A percentile compares a stretch with the other conserved stretches of the same genome.
Evolutionary conservation across 768 basidiomycete genomes (phyloP).

Genomic region (Goffeauzyma gilvescens): DNA sequence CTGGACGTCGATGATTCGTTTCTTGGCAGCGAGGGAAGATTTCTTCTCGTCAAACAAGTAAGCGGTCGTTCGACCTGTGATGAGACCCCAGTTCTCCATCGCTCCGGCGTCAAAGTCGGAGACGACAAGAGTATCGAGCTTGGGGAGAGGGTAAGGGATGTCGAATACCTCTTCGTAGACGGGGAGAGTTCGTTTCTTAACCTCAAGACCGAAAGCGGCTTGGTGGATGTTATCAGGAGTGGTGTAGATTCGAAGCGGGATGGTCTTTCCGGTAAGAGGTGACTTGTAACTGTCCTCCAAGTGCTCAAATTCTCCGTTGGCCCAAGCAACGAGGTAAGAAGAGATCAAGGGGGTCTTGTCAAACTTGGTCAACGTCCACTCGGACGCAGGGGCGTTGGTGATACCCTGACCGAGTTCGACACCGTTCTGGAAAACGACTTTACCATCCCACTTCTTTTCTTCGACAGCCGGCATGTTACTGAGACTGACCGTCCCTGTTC

Average conservation of each 20-base stretch:
- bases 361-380: conserved; percentile 71
- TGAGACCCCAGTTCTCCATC: conserved; percentile 68
- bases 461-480: conserved; percentile 68
- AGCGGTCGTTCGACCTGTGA: conserved; percentile 67
- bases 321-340: conserved; percentile 71
- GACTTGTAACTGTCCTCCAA: conserved; percentile 59
- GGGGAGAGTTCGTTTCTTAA: conserved; percentile 60
- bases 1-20: conserved; percentile 56
- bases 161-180: conserved; percentile 86
- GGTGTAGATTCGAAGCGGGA: conserved; percentile 71
- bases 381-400: conserved; percentile 16
- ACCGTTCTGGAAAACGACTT: no score
- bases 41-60: conserved; percentile 63
- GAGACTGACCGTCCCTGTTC: conserved; percentile 51
- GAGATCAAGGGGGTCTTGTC: conserved; percentile 69
- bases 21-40: conserved; percentile 53
- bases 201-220: conserved; percentile 66
- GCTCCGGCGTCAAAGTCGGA: conserved; percentile 69
- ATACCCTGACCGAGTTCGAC: conserved; percentile 27
- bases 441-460: conserved; percentile 38
- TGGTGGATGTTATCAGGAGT: conserved; percentile 67
- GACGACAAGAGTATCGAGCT: conserved; percentile 71
- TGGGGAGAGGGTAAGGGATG: conserved; percentile 78
- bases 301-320: conserved; percentile 47
- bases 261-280: conserved; percentile 56